Conservation (phyloP, 176 grass and related monocot species). For the Aegilops sharonensis region DNA sequence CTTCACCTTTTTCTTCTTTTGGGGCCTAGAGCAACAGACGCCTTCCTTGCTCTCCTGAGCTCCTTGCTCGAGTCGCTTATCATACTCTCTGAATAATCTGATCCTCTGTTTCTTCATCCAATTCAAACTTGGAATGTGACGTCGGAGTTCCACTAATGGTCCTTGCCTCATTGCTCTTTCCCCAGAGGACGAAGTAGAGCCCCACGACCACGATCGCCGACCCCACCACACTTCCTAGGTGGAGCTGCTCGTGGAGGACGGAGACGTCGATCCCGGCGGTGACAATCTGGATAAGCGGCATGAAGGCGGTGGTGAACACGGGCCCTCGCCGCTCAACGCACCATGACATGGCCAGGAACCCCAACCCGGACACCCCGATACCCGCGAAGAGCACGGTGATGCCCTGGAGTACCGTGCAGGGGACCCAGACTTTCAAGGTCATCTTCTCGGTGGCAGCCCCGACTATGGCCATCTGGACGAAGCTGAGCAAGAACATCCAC, state of each 20-base stretch:
- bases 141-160: neutral
- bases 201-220: conserved; percentile 51
- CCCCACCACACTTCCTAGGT: conserved; percentile 63
- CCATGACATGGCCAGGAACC: conserved; percentile 74
- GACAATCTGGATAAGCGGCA: conserved; percentile 52
- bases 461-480: conserved; percentile 52
- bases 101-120: neutral
- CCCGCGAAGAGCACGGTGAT: conserved; percentile 54
- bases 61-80: too few relatives aligned
- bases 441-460: conserved; percentile 30
- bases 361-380: conserved; percentile 51
- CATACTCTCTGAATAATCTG: too few relatives aligned
- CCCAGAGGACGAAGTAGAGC: conserved; percentile 74
- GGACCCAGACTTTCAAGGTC: conserved; percentile 39
- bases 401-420: conserved; percentile 49
- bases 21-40: too few relatives aligned
- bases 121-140: neutral
- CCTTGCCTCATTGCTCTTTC: conserved; percentile 54
- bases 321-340: conserved; percentile 72
- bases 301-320: conserved; percentile 80
- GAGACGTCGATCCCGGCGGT: conserved; percentile 56
- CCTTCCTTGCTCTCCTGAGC: too few relatives aligned
- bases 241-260: conserved; percentile 66
- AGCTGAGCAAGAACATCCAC: conserved; percentile 55
- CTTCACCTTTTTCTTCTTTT: too few relatives aligned